Percentiles rank a stretch among this genome's conserved stretches.
These are phyloP conservation scores for Leucosporidium scottii DNA, from an alignment of 768 basidiomycete genomes.

Conservation along the genomic window DNA sequence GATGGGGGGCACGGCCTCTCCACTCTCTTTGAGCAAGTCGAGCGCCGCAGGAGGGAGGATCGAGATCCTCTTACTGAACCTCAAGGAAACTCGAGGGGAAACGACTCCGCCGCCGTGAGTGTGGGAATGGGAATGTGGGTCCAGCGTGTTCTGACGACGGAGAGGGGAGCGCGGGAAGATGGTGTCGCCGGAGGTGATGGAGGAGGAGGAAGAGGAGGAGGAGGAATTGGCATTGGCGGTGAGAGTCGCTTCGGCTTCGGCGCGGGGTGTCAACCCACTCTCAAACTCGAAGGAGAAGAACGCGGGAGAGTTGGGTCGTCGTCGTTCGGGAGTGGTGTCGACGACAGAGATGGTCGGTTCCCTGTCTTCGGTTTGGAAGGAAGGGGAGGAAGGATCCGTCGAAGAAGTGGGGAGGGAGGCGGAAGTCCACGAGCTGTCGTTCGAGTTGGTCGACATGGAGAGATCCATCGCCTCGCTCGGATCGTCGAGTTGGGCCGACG, in stretches of 20 bases:
- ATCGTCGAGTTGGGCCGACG: conserved; percentile 2
- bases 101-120: conserved; percentile 20
- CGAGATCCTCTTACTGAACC: conserved; percentile 39
- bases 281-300: conserved; percentile 33
- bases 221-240: neutral
- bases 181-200: neutral
- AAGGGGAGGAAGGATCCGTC: neutral
- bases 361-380: too few species aligned
- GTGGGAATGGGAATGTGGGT: conserved; percentile 5
- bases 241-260: conserved; percentile 20
- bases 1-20: conserved; percentile 35
- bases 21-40: conserved; percentile 36
- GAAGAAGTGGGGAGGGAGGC: neutral
- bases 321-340: conserved; percentile 6
- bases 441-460: conserved; percentile 4
- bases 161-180: conserved; percentile 14
- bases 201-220: neutral
- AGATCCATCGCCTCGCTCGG: neutral
- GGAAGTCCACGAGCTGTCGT: neutral
- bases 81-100: conserved; percentile 36
- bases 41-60: conserved; percentile 40
- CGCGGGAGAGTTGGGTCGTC: conserved; percentile 10
- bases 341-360: neutral
- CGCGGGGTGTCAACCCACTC: conserved; percentile 15
- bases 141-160: conserved; percentile 3